A percentile compares a stretch with the other conserved stretches of the same genome.
Evolutionary conservation across 148 eudicot species (phyloP).

Genomic region (Vaccinium vitisidaea): DNA sequence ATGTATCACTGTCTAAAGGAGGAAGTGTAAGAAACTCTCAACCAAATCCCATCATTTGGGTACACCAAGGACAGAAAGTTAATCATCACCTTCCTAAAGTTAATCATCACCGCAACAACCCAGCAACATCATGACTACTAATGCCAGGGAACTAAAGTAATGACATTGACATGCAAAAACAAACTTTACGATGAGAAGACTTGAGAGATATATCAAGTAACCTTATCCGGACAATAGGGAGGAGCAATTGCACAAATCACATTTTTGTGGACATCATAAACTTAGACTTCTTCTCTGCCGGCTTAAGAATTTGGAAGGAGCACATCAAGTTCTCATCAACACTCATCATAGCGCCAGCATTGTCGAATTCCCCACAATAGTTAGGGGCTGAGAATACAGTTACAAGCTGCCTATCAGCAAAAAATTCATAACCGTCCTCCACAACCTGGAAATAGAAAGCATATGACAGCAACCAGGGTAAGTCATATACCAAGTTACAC

Average conservation of each 20-base stretch:
- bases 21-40: background rate
- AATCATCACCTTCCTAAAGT: background rate
- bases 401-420: constrained; percentile 30
- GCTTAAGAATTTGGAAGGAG: constrained; percentile 28
- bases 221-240: constrained; percentile 5
- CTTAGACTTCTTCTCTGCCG: constrained; percentile 22
- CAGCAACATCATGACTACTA: background rate
- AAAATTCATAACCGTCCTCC: constrained; percentile 29
- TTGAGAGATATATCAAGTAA: background rate
- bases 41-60: background rate
- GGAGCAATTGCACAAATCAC: constrained; percentile 13
- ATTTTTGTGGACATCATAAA: constrained; percentile 19
- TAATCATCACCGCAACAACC: background rate
- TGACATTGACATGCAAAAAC: background rate
- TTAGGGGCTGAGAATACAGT: constrained; percentile 20
- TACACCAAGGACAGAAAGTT: background rate
- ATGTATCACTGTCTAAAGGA: background rate
- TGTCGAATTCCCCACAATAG: constrained; percentile 29
- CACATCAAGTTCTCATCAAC: constrained; percentile 26
- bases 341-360: constrained; percentile 26
- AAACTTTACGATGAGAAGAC: background rate
- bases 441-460: constrained; percentile 21
- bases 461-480: background rate
- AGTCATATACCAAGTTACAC: background rate
- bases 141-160: background rate